Conservation (phyloP, 495 filamentous ascomycete species). For the Geoglossum glabrum region DNA sequence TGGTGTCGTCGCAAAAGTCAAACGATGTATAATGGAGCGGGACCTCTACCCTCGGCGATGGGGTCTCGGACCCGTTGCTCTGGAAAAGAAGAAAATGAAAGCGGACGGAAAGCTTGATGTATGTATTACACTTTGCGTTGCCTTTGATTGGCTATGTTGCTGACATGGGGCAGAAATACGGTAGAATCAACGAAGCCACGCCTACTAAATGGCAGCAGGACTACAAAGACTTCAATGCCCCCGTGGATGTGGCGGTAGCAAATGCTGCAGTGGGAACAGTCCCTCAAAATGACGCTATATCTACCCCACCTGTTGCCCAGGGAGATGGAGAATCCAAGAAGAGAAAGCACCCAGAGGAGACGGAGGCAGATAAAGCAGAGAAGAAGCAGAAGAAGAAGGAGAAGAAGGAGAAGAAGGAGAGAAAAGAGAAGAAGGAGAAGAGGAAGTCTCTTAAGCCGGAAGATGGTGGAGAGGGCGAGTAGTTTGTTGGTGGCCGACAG, state of each 20-base stretch:
- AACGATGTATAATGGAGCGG: conserved; percentile 97
- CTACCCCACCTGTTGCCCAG: background rate
- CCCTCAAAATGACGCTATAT: conserved; percentile 6
- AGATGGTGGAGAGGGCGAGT: conserved; percentile 16
- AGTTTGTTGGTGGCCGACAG: background rate
- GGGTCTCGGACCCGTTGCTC: conserved; percentile 76
- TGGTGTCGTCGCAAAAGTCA: conserved; percentile 91
- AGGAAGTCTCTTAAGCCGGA: conserved; percentile 34
- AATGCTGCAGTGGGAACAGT: conserved; percentile 19
- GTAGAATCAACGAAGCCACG: conserved; percentile 74
- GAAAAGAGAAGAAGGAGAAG: conserved; percentile 47
- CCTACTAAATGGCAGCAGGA: conserved; percentile 74
- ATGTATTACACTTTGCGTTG: background rate
- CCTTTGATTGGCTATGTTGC: background rate
- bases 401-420: conserved; percentile 37
- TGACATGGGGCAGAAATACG: conserved; percentile 48
- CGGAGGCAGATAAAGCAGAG: conserved; percentile 52
- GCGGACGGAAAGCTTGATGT: conserved; percentile 88
- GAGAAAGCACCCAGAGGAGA: conserved; percentile 67
- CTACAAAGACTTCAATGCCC: conserved; percentile 69
- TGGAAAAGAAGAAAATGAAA: conserved; percentile 98
- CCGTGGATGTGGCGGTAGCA: conserved; percentile 14
- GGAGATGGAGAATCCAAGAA: conserved; percentile 30
- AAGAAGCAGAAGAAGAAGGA: conserved; percentile 44
- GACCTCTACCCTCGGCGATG: conserved; percentile 88